phyloP scores from a whole-genome alignment of 2,329 filamentous ascomycete genomes.

The Fusarium verticillioides region DNA sequence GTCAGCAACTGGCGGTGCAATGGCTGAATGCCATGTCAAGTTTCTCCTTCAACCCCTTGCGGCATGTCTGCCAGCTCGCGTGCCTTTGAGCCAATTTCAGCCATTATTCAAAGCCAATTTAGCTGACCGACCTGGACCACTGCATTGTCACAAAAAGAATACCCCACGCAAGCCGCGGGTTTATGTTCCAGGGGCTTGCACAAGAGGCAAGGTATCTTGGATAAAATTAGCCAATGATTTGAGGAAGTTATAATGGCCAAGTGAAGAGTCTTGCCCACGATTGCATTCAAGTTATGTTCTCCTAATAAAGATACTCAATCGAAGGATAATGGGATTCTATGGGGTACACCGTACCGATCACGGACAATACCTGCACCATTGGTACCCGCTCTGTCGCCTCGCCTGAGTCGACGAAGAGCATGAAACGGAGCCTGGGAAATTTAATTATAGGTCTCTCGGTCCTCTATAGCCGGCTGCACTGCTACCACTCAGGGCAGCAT shows the following conservation, averaged over 20 bases:
- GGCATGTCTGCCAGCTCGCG: slow-evolving; percentile 26
- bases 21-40: slow-evolving; percentile 13
- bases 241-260: neutral
- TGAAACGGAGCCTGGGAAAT: slow-evolving; percentile 36
- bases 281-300: neutral
- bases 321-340: neutral
- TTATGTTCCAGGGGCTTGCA: neutral
- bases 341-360: neutral
- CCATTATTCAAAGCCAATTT: slow-evolving; percentile 19
- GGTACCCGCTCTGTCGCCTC: slow-evolving; percentile 33
- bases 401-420: slow-evolving; percentile 30
- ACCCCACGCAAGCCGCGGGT: slow-evolving; percentile 29
- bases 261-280: neutral
- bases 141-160: slow-evolving; percentile 6
- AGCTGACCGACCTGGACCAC: slow-evolving; percentile 21
- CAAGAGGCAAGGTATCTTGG: neutral
- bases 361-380: slow-evolving; percentile 9
- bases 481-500: slow-evolving; percentile 14
- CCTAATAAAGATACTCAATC: neutral
- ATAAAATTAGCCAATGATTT: neutral
- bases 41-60: slow-evolving; percentile 1
- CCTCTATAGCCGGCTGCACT: neutral
- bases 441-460: slow-evolving; percentile 38
- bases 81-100: slow-evolving; percentile 35
- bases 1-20: slow-evolving; percentile 19